phyloP scores from a whole-genome alignment of 495 filamentous ascomycete species.

The Xylaria flabelliformis region DNA sequence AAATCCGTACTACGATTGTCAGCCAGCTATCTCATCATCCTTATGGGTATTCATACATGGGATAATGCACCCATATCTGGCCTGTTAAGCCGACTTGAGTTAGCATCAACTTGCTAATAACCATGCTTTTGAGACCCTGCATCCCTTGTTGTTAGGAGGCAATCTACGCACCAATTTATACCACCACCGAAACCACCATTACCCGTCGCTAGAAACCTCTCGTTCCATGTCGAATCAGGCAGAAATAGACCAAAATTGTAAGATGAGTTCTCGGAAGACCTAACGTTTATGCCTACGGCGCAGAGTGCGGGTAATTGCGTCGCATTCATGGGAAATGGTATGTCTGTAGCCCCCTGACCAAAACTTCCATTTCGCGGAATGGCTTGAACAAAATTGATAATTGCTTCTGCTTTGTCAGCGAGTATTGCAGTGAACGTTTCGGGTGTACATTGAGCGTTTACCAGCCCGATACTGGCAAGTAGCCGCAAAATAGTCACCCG shows the following conservation, averaged over 20 bases:
- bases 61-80: constrained; percentile 36
- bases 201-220: constrained; percentile 61
- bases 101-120: neutral
- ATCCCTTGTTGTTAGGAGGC: neutral
- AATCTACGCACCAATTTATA: constrained; percentile 41
- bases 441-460: constrained; percentile 28
- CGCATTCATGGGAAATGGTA: constrained; percentile 49
- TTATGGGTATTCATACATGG: constrained; percentile 21
- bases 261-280: constrained; percentile 49
- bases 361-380: constrained; percentile 42
- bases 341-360: constrained; percentile 41
- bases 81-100: constrained; percentile 10
- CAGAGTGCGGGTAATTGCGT: constrained; percentile 54
- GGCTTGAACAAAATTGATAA: constrained; percentile 36
- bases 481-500: constrained; percentile 18
- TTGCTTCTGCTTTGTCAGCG: constrained; percentile 27
- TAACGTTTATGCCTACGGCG: constrained; percentile 53
- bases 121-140: neutral
- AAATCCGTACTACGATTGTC: constrained; percentile 51
- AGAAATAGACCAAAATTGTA: constrained; percentile 60
- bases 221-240: constrained; percentile 52
- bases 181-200: constrained; percentile 65
- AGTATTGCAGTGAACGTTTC: constrained; percentile 36
- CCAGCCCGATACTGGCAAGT: constrained; percentile 25
- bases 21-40: no score